A percentile compares a stretch with the other conserved stretches of the same genome.
phyloP scores from a whole-genome alignment of 331 rosid species.

The Phaseolus coccineus region DNA sequence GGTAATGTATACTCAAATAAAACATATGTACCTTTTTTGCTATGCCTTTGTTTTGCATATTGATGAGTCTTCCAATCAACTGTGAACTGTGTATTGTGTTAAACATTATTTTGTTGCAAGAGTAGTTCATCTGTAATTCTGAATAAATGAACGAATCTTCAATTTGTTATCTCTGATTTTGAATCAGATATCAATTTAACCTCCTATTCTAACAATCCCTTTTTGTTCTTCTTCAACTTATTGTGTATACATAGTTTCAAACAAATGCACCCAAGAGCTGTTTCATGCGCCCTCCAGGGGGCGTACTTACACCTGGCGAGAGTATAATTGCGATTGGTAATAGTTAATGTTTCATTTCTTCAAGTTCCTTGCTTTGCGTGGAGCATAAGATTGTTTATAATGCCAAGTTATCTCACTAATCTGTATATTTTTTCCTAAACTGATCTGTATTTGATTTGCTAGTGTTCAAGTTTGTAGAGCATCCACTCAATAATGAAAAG shows the following conservation, averaged over 20 bases:
- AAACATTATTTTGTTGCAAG: not conserved
- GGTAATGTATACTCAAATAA: constrained; percentile 50
- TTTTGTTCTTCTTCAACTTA: constrained; percentile 33
- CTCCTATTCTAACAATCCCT: not conserved
- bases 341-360: constrained; percentile 9
- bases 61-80: not conserved
- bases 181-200: not conserved
- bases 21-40: constrained; percentile 8
- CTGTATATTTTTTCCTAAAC: not conserved
- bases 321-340: constrained; percentile 89
- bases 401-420: constrained; percentile 31
- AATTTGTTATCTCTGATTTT: not conserved
- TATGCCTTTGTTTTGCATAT: constrained; percentile 15
- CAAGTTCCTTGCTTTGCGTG: constrained; percentile 16
- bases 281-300: constrained; percentile 98
- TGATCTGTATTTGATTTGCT: constrained; percentile 40
- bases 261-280: constrained; percentile 95
- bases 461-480: constrained; percentile 95
- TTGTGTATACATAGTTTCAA: constrained; percentile 66
- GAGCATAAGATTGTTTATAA: constrained; percentile 5
- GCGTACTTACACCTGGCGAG: constrained; percentile 87
- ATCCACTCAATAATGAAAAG: constrained; percentile 80
- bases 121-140: not conserved
- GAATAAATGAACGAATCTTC: not conserved
- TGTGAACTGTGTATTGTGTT: constrained; percentile 12